These are phyloP conservation scores for Phytopythium ostracodes DNA, from an alignment of 352 stramenopile species.

Conservation along the genomic window DNA sequence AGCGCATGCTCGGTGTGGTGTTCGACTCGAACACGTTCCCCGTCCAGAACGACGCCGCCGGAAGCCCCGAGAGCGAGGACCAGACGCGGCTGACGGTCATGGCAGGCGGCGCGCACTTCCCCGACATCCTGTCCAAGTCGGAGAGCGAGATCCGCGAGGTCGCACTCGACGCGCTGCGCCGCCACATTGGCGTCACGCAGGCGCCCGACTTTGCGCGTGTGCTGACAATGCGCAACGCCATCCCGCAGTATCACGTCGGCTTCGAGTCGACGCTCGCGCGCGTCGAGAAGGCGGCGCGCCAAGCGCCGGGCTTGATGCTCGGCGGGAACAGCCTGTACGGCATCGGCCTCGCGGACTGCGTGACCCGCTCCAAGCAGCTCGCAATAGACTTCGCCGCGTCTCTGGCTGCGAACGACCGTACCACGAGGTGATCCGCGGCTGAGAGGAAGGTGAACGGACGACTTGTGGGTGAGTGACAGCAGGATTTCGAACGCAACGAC, in stretches of 20 bases:
- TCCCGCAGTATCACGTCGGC: constrained; percentile 86
- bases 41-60: constrained; percentile 46
- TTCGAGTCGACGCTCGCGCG: constrained; percentile 54
- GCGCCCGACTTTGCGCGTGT: constrained; percentile 55
- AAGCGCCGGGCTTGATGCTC: constrained; percentile 44
- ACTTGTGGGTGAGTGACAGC: background rate
- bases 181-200: constrained; percentile 63
- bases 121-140: constrained; percentile 39
- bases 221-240: constrained; percentile 54
- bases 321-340: constrained; percentile 88
- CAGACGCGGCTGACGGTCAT: constrained; percentile 86
- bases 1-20: constrained; percentile 77
- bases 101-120: constrained; percentile 76
- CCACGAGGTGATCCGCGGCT: background rate
- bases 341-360: constrained; percentile 78
- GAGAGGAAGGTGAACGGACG: background rate
- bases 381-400: constrained; percentile 54
- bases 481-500: no score
- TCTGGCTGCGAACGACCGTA: background rate
- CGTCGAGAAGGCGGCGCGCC: constrained; percentile 42
- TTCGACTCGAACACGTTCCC: constrained; percentile 90
- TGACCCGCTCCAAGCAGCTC: constrained; percentile 79
- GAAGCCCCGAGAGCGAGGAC: constrained; percentile 7
- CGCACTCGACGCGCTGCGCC: constrained; percentile 59
- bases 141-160: constrained; percentile 49